phyloP scores from a whole-genome alignment of 257 asterid species.

The Echites panduratus region DNA sequence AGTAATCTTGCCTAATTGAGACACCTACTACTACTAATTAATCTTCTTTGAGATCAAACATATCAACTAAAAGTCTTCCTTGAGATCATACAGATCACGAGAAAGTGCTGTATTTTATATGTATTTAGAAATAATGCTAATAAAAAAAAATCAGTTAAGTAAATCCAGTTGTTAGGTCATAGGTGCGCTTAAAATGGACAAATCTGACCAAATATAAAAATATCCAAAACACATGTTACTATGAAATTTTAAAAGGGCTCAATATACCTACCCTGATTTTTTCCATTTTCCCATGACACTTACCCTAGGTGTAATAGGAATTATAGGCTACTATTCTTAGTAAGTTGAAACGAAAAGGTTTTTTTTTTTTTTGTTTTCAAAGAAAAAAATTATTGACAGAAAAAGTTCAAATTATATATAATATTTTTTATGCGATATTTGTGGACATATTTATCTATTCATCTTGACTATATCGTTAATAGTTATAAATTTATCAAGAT shows the following conservation, averaged over 20 bases:
- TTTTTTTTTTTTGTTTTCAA: not conserved
- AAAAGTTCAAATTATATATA: not conserved
- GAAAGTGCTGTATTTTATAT: not conserved
- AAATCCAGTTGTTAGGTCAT: constrained; percentile 17
- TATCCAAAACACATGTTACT: not conserved
- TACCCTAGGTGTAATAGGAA: not conserved
- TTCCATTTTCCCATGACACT: not conserved
- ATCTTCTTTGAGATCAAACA: constrained; percentile 14
- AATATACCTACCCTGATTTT: not conserved
- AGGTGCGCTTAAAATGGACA: constrained; percentile 13
- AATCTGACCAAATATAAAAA: not conserved
- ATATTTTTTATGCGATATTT: no score
- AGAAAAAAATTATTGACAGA: not conserved
- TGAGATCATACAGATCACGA: constrained; percentile 8
- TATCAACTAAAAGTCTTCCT: constrained; percentile 1
- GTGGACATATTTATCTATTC: no score
- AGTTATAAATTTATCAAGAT: no score
- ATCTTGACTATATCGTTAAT: no score
- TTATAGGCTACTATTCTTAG: not conserved
- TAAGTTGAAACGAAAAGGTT: not conserved
- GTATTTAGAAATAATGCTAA: not conserved
- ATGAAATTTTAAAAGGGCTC: no score
- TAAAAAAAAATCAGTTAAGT: not conserved
- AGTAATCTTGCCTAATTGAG: not conserved
- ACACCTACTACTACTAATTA: not conserved